Percentiles rank a stretch among this genome's conserved stretches.
phyloP scores from a whole-genome alignment of 225 moss, liverwort and hornwort genomes.

The Polytrichum commune region DNA sequence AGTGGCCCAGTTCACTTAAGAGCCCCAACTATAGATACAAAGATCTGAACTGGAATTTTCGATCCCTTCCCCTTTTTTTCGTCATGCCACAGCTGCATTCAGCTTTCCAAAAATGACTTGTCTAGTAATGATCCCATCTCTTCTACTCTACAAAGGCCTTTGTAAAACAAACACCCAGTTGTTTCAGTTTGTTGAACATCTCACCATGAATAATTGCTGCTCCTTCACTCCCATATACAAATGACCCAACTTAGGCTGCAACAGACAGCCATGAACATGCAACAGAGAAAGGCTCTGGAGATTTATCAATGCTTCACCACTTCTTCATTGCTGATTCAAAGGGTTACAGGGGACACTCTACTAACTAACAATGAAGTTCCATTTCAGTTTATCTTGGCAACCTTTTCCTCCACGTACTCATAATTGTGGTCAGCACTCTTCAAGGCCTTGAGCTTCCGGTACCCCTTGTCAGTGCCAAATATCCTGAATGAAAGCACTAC shows the following conservation, averaged over 20 bases:
- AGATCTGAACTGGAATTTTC: constrained; percentile 5
- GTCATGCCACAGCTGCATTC: constrained; percentile 31
- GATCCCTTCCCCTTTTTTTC: constrained; percentile 11
- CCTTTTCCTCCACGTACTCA: constrained; percentile 15
- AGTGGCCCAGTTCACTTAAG: not conserved
- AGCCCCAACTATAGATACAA: constrained; percentile 14
- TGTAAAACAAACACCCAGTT: constrained; percentile 38
- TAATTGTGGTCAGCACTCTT: constrained; percentile 18
- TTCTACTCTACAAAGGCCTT: constrained; percentile 70
- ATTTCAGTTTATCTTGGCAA: constrained; percentile 9
- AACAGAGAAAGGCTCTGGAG: constrained; percentile 12
- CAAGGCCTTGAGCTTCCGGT: constrained; percentile 61
- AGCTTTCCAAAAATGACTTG: constrained; percentile 57
- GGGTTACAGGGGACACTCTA: constrained; percentile 6
- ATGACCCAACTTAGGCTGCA: constrained; percentile 18
- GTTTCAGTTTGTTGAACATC: constrained; percentile 15
- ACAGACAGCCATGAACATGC: constrained; percentile 2
- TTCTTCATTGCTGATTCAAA: constrained; percentile 11
- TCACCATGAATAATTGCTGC: constrained; percentile 40
- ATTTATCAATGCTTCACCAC: constrained; percentile 3
- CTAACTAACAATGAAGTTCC: not conserved
- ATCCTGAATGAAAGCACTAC: constrained; percentile 31
- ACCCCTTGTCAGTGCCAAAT: constrained; percentile 69
- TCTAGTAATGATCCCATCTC: constrained; percentile 53
- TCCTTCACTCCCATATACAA: constrained; percentile 53